phyloP scores from a whole-genome alignment of 768 basidiomycete genomes.

The Boletus vinaceobasis region DNA sequence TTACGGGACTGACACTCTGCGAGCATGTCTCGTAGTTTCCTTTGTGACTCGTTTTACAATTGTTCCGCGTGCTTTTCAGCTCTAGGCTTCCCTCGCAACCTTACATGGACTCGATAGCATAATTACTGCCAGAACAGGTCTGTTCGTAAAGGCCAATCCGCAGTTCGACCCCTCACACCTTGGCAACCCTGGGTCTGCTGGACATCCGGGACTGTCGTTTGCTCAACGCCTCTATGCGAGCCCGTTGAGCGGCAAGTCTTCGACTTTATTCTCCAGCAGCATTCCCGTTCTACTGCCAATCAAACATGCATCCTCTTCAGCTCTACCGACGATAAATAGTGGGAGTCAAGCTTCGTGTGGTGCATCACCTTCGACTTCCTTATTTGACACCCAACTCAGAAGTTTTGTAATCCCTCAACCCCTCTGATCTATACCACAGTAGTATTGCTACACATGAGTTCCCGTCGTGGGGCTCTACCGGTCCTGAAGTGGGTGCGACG shows the following conservation, averaged over 20 bases:
- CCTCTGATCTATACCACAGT: constrained; percentile 18
- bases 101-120: too few species aligned
- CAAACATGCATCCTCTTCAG: not conserved
- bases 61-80: too few species aligned
- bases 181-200: constrained; percentile 3
- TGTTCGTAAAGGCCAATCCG: not conserved
- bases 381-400: not conserved
- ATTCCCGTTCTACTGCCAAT: constrained; percentile 7
- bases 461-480: not conserved
- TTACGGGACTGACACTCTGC: too few species aligned
- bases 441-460: constrained; percentile 8
- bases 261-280: not conserved
- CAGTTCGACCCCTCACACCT: not conserved
- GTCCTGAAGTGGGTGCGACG: not conserved
- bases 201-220: constrained; percentile 26
- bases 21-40: too few species aligned
- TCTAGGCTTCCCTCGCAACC: too few species aligned
- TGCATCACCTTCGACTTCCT: not conserved
- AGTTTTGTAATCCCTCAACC: constrained; percentile 1
- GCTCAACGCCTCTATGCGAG: constrained; percentile 47
- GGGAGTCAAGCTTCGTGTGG: not conserved
- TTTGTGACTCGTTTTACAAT: too few species aligned
- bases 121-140: too few species aligned
- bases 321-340: not conserved
- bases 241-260: constrained; percentile 25